Percentiles rank a stretch among this genome's conserved stretches.
These are phyloP conservation scores for Blumeria graminis DNA, from an alignment of 2,329 filamentous ascomycete species.

Conservation along the genomic window DNA sequence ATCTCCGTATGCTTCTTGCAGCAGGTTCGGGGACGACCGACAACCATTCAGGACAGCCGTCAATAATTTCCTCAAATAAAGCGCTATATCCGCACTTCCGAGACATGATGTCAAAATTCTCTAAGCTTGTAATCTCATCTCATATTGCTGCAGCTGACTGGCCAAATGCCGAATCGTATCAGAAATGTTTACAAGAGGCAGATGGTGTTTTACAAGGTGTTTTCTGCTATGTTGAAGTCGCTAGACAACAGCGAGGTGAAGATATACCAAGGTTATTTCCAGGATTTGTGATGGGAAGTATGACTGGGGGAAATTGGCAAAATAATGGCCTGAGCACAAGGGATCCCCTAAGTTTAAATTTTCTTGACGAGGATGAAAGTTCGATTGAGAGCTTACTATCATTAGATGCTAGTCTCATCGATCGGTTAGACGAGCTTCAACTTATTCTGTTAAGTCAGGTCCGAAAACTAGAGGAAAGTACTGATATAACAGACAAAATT, in stretches of 20 bases:
- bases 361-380: constrained; percentile 62
- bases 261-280: constrained; percentile 82
- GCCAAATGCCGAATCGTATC: constrained; percentile 76
- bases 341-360: constrained; percentile 56
- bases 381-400: constrained; percentile 44
- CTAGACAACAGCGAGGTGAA: constrained; percentile 76
- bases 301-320: constrained; percentile 69
- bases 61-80: constrained; percentile 98
- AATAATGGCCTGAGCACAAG: constrained; percentile 40
- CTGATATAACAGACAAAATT: constrained; percentile 56
- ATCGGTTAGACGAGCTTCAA: constrained; percentile 67
- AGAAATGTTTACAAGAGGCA: constrained; percentile 92
- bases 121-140: constrained; percentile 93
- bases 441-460: constrained; percentile 67
- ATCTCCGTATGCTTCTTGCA: constrained; percentile 75
- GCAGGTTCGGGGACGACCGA: constrained; percentile 93
- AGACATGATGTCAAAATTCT: constrained; percentile 99
- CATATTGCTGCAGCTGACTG: constrained; percentile 94
- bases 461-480: constrained; percentile 64
- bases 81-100: constrained; percentile 89
- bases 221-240: constrained; percentile 89
- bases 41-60: constrained; percentile 94
- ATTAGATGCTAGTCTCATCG: constrained; percentile 55
- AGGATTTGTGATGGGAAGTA: constrained; percentile 75
- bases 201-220: constrained; percentile 86